phyloP scores from a whole-genome alignment of 2,329 filamentous ascomycete species.

The Davidsoniella neocaledoniae region DNA sequence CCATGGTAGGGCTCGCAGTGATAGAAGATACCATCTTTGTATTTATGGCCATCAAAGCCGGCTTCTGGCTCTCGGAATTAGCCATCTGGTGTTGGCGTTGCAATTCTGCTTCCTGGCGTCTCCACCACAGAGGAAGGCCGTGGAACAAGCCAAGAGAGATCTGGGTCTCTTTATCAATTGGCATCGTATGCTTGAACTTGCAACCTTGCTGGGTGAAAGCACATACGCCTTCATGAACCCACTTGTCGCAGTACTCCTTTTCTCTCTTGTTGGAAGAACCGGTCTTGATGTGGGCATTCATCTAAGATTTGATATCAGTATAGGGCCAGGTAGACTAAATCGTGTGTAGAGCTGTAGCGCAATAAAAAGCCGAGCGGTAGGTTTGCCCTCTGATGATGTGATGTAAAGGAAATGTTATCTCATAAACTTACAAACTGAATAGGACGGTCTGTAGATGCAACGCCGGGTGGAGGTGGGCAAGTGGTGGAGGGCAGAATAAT shows the following conservation, averaged over 20 bases:
- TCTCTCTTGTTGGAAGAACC: constrained; percentile 20
- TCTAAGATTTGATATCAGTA: neutral
- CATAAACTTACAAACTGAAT: constrained; percentile 23
- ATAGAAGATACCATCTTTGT: no score
- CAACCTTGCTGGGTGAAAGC: constrained; percentile 76
- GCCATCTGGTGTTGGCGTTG: constrained; percentile 6
- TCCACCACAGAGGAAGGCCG: constrained; percentile 44
- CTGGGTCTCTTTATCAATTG: constrained; percentile 47
- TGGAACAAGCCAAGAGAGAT: constrained; percentile 53
- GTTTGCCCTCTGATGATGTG: no score
- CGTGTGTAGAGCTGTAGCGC: no score
- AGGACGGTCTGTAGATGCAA: constrained; percentile 22
- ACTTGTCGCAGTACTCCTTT: constrained; percentile 77
- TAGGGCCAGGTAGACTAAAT: neutral
- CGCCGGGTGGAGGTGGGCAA: constrained; percentile 15
- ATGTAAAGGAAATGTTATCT: neutral
- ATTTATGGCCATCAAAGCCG: no score
- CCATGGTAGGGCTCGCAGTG: no score
- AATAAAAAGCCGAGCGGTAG: no score
- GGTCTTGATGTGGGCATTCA: neutral
- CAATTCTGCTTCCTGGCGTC: constrained; percentile 18
- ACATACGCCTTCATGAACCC: constrained; percentile 74
- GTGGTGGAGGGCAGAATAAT: constrained; percentile 28
- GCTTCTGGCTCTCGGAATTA: no score
- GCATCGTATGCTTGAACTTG: constrained; percentile 85